Base-by-base conservation (phyloP, 768 basidiomycete species). In the Naganishia kalamii region DNA sequence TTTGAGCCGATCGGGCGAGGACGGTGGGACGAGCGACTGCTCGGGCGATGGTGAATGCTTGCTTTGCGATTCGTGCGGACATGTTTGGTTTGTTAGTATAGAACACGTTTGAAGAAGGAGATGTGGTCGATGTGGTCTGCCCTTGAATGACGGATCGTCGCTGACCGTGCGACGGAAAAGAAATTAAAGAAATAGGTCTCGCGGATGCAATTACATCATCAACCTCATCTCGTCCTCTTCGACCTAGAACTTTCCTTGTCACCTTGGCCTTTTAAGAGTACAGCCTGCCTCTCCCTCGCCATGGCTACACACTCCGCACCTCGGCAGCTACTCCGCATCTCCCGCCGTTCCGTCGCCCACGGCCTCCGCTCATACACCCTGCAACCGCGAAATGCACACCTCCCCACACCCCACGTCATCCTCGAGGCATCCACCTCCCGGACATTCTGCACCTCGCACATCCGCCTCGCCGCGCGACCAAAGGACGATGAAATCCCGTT, bases 401-500 rank as follows among this genome's bases (percentile, higher is more conserved):
- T 40, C 4, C 30, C 33, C n/a, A n/a, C 25, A 32, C 21, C 23
- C 19, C 33, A 57, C 32, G 27, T 11, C 43, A 44, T n/a, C 6
- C 6, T n/a, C 12, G 43, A 44, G 19, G 6, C 11, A 19, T 27
- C 35, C 13, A 3, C 54, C 21, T 11, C 13, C 10, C 54, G 54
- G 17, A 57, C 54, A 21, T 40, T 57, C 25, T 10, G 21, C 12
- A 41, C 35, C 13, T 23, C 54, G 13, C 13, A 21, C 13, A 57
- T 13, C 10, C 35, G 1, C 19, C 32, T 21, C 37, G 54, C 54
- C 8, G 54, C 54, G 23, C 54, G 54, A 7, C 54, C 54, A 19
- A 57, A 37, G 54, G 40, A 74, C 43, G 60, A 27, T 25, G 46
- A 66, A 17, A 77, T 77, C 37, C 76, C 76, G 0, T 72, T 67